Evolutionary conservation across 305 asterid genomes (phyloP).

Genomic region (Salvia sclarea): DNA sequence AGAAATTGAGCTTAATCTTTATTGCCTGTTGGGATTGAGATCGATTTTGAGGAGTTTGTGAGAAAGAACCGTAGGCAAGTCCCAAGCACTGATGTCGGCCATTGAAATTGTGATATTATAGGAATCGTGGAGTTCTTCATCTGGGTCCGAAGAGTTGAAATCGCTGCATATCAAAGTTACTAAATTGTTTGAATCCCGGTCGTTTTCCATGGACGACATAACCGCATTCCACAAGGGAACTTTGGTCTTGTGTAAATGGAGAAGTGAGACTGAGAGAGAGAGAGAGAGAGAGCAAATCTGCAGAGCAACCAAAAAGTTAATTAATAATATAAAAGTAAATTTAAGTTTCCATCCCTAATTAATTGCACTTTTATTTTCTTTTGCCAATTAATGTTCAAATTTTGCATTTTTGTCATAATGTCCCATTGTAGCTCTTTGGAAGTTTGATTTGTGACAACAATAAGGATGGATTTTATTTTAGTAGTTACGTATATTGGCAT

Average conservation of each 20-base stretch:
- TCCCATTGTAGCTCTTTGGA: too few relatives aligned
- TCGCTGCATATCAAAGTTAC: slow-evolving; percentile 56
- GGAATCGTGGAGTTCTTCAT: slow-evolving; percentile 30
- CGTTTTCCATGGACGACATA: slow-evolving; percentile 45
- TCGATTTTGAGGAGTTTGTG: slow-evolving; percentile 47
- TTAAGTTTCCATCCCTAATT: too few relatives aligned
- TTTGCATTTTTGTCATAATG: too few relatives aligned
- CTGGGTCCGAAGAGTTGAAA: slow-evolving; percentile 18
- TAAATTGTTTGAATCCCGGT: slow-evolving; percentile 32
- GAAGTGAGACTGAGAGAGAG: not conserved
- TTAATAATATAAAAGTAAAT: too few relatives aligned
- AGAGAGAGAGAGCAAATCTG: too few relatives aligned
- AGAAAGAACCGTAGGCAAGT: slow-evolving; percentile 52
- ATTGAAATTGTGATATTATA: slow-evolving; percentile 53
- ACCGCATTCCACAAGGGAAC: not conserved
- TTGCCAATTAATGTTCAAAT: too few relatives aligned
- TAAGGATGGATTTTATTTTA: too few relatives aligned
- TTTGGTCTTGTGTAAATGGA: not conserved
- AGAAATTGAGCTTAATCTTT: slow-evolving; percentile 15
- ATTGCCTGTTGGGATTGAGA: slow-evolving; percentile 56
- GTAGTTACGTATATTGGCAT: too few relatives aligned
- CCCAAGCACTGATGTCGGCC: slow-evolving; percentile 56
- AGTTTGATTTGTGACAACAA: too few relatives aligned
- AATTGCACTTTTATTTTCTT: too few relatives aligned
- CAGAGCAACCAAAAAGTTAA: too few relatives aligned